Evolutionary conservation across 2,329 filamentous ascomycete genomes (phyloP), one percentile per base, ranked within the genome.

Genomic region (Cordyceps cicadae): DNA sequence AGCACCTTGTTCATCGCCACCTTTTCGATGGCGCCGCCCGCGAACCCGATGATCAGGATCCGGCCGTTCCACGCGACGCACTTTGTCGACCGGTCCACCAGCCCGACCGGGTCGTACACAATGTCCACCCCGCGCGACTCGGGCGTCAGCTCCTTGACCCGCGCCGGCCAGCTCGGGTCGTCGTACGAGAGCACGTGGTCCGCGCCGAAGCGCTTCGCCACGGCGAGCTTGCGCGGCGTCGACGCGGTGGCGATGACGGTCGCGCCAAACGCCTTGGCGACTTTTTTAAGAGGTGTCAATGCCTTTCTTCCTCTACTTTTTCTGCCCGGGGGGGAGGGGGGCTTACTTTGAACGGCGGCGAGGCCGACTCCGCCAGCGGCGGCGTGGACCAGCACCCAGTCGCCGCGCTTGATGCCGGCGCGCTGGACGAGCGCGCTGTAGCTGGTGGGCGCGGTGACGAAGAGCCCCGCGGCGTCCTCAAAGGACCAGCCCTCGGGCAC

Each of bases 51-150:
- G 5, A 97, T 85, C 49, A 97, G 76, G 60, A 97, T 81, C 14
- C 92, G 83, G 1, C 90, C 93, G 72, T 96, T 96, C 92, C 92
- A 97, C 3, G 91, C 89, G 3, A 88, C 90, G 76, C 93, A 97
- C 75, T 96, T 96, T 66, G 92, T 89, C 66, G 87, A 91, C 70
- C 86, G 82, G 66, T 95, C 91, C 54, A 97, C 90, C 71, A 97
- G 77, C 1, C 93, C 93, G 1, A 97, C 93, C 14, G 93, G 92
- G 72, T 97, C 93, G 76, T 91, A 97, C 24, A 97, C 92, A 56
- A 97, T 90, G 74, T 97, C 92, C 19, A 96, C 92, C 12, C 92
- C 85, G 50, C 77, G 74, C 1, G 83, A 83, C 64, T 85, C 84
- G 0, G 89, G 90, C 5, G 88, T 93, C 62, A 97, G 74, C 66